Conservation (phyloP, 2,329 filamentous ascomycete species). For the Colletotrichum gigasporum region DNA sequence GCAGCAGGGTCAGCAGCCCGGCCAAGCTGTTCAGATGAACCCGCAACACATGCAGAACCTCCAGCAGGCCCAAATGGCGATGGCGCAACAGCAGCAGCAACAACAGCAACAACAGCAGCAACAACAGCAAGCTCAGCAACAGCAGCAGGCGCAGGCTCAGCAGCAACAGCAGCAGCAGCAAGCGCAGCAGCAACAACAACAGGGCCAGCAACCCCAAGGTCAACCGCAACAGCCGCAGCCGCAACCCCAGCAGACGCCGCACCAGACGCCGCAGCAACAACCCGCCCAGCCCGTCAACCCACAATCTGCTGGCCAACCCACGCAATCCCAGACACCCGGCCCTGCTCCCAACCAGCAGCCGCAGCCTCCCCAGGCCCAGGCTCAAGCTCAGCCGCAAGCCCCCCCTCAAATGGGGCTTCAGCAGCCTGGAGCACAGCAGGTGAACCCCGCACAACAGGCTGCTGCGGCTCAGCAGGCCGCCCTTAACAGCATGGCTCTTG, state of each 20-base stretch:
- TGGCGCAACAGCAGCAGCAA: constrained; percentile 40
- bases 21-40: constrained; percentile 59
- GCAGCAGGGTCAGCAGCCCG: constrained; percentile 52
- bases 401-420: constrained; percentile 48
- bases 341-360: constrained; percentile 33
- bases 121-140: constrained; percentile 46
- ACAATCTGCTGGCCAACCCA: constrained; percentile 33
- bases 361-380: constrained; percentile 45
- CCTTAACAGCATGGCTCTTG: constrained; percentile 43
- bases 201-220: constrained; percentile 39
- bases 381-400: constrained; percentile 35
- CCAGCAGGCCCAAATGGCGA: constrained; percentile 52
- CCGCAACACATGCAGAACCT: constrained; percentile 55
- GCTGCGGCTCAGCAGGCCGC: constrained; percentile 35
- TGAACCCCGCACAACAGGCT: constrained; percentile 35
- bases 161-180: constrained; percentile 45
- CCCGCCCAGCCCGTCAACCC: constrained; percentile 31
- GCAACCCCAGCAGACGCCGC: constrained; percentile 42
- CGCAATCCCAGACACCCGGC: constrained; percentile 32
- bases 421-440: constrained; percentile 39
- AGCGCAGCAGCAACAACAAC: constrained; percentile 45
- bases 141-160: constrained; percentile 46
- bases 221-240: constrained; percentile 47
- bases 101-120: constrained; percentile 47
- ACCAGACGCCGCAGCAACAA: constrained; percentile 33